These are phyloP conservation scores for Schoenoplectus tabernaemontani DNA, from an alignment of 202 grass and related monocot species.

Conservation along the genomic window DNA sequence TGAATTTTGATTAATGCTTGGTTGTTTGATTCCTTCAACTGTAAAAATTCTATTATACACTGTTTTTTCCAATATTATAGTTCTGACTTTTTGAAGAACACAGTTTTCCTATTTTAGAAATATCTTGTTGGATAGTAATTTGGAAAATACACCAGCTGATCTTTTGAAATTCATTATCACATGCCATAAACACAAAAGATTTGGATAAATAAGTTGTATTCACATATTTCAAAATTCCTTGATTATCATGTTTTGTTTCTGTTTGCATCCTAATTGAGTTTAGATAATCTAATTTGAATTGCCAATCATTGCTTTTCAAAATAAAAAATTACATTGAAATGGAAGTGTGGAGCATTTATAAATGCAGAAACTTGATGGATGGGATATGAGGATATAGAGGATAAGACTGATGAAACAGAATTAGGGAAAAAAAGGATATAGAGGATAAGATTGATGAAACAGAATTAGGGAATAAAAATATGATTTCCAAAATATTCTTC, in stretches of 20 bases:
- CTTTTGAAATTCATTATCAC: background rate
- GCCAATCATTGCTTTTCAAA: background rate
- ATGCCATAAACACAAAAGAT: background rate
- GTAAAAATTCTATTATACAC: background rate
- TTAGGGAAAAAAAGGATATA: no score
- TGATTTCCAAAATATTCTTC: background rate
- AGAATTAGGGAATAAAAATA: no score
- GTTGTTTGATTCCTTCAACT: background rate
- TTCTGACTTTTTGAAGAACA: background rate
- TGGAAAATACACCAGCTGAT: background rate
- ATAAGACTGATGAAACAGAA: background rate
- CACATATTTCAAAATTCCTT: background rate
- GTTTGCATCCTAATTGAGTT: background rate
- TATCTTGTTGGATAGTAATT: background rate
- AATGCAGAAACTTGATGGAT: background rate
- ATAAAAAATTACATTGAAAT: background rate
- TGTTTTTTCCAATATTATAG: background rate
- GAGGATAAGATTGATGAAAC: no score
- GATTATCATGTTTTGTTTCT: background rate
- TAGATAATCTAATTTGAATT: conserved; percentile 2
- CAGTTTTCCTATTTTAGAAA: background rate
- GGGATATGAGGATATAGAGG: background rate
- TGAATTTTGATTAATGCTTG: background rate
- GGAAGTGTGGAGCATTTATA: background rate
- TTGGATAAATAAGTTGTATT: background rate